Conservation (phyloP, 371 early-diverging fungal genomes). For the Mortierella sp. region DNA sequence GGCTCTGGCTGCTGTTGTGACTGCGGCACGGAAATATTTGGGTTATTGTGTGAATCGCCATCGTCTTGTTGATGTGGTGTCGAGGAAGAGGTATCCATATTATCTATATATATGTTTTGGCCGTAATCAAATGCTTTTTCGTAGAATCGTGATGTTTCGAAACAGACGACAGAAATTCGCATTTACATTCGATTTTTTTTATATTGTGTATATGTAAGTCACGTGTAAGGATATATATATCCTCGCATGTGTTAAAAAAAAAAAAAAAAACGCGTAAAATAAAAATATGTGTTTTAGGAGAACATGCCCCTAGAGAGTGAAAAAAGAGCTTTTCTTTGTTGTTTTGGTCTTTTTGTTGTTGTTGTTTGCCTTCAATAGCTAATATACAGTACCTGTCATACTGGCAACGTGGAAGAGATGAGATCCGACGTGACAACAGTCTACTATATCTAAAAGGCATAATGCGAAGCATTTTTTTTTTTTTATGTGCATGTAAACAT, state of each 20-base stretch:
- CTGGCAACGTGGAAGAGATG: neutral
- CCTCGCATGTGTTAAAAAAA: no score
- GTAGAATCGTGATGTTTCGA: no score
- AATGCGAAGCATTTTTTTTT: no score
- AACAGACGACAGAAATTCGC: no score
- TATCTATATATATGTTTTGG: neutral
- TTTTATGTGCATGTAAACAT: neutral
- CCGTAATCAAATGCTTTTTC: no score
- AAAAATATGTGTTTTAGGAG: no score
- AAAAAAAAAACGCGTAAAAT: no score
- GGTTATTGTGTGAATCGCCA: neutral
- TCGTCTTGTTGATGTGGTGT: neutral
- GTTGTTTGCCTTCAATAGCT: no score
- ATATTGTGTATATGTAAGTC: neutral
- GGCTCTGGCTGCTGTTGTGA: neutral
- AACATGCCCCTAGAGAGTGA: no score
- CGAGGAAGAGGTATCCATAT: slow-evolving; percentile 12
- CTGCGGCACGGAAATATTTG: neutral
- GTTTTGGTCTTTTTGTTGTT: neutral
- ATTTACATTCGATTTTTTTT: neutral
- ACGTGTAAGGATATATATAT: no score
- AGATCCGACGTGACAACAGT: slow-evolving; percentile 17
- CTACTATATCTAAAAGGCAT: neutral
- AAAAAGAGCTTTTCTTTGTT: neutral
- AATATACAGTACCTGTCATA: neutral